phyloP scores from a whole-genome alignment of 768 basidiomycete species.

The Lactifluus subvellereus region DNA sequence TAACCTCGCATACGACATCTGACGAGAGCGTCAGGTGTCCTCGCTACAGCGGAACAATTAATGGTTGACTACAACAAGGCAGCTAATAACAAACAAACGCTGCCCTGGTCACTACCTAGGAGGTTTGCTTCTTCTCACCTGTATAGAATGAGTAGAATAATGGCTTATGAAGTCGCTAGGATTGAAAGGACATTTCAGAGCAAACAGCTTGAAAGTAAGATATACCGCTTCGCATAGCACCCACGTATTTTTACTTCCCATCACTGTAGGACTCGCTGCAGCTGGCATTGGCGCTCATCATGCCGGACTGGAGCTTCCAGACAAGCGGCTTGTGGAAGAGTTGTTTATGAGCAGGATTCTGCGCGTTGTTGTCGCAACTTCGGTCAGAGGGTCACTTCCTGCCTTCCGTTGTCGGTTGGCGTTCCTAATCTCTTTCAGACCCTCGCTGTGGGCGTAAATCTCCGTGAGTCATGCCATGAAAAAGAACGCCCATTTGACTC shows the following conservation, averaged over 20 bases:
- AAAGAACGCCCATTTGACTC: not conserved
- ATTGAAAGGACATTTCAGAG: conserved; percentile 55
- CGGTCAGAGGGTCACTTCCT: conserved; percentile 43
- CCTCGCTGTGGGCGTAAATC: conserved; percentile 91
- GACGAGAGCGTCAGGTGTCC: conserved; percentile 31
- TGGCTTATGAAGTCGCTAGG: conserved; percentile 34
- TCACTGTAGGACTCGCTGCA: conserved; percentile 49
- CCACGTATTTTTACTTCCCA: not conserved
- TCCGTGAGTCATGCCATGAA: conserved; percentile 50
- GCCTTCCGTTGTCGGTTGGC: not conserved
- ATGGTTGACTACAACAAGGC: conserved; percentile 62
- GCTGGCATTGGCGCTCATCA: conserved; percentile 88
- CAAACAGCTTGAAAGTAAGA: conserved; percentile 55
- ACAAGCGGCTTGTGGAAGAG: conserved; percentile 68
- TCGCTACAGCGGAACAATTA: conserved; percentile 72
- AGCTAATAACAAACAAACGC: conserved; percentile 38
- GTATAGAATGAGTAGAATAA: not conserved
- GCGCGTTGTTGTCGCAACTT: conserved; percentile 73
- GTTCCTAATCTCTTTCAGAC: conserved; percentile 48
- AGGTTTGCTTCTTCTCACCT: conserved; percentile 35
- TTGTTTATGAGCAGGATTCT: conserved; percentile 61
- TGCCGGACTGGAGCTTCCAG: conserved; percentile 72
- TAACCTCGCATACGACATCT: conserved; percentile 12
- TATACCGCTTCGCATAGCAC: too few species aligned
- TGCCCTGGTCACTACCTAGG: conserved; percentile 67